These are phyloP conservation scores for Colletotrichum scovillei DNA, from an alignment of 2,329 filamentous ascomycete genomes.

Conservation along the genomic window DNA sequence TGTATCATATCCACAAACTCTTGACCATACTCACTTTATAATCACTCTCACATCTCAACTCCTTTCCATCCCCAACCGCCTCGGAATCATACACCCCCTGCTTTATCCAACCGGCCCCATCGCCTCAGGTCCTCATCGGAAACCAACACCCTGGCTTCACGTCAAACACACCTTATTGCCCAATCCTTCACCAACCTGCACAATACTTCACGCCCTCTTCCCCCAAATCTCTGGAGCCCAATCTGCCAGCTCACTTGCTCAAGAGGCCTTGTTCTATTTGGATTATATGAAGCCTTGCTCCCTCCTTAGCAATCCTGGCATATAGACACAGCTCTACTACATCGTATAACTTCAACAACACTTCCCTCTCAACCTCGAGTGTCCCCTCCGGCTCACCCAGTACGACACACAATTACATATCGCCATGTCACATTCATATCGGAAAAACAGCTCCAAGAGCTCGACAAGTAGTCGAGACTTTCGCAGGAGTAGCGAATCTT, in stretches of 20 bases:
- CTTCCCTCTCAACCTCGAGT: not conserved
- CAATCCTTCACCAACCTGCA: conserved; percentile 26
- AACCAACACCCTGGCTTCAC: conserved; percentile 17
- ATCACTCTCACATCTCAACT: conserved; percentile 19
- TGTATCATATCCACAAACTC: conserved; percentile 1
- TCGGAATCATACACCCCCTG: conserved; percentile 25
- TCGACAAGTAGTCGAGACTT: conserved; percentile 53
- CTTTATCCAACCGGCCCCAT: conserved; percentile 25
- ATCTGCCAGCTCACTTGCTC: not conserved
- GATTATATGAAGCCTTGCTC: conserved; percentile 31
- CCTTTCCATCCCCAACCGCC: conserved; percentile 4
- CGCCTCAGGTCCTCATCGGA: conserved; percentile 23
- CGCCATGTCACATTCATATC: conserved; percentile 48
- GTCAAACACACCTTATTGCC: conserved; percentile 30
- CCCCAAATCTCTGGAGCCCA: conserved; percentile 11
- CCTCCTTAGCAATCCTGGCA: conserved; percentile 8
- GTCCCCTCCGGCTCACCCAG: not conserved
- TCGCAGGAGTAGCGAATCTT: conserved; percentile 55
- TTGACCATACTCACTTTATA: conserved; percentile 12
- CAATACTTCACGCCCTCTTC: conserved; percentile 18
- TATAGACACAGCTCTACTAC: not conserved
- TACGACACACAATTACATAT: not conserved
- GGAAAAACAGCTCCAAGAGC: conserved; percentile 50
- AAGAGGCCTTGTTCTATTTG: not conserved
- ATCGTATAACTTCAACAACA: conserved; percentile 2